These are phyloP conservation scores for Quercus robur DNA, from an alignment of 306 rosid genomes.

Conservation along the genomic window DNA sequence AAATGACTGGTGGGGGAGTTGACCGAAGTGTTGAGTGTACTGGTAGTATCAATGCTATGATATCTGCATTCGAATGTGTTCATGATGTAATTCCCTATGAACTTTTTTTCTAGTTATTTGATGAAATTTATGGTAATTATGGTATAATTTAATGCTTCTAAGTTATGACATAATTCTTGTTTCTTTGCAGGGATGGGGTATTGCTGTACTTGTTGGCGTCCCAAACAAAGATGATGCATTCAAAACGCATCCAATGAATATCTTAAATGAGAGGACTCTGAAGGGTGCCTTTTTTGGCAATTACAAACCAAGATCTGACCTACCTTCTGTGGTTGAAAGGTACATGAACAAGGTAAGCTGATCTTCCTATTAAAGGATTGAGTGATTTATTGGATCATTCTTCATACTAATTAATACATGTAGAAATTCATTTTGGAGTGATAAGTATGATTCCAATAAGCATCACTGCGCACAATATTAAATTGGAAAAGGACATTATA, in stretches of 20 bases:
- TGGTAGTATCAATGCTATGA: constrained; percentile 79
- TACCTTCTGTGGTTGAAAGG: constrained; percentile 68
- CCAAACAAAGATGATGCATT: constrained; percentile 81
- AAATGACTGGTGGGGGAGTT: constrained; percentile 82
- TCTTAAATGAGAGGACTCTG: constrained; percentile 74
- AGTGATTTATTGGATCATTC: no score
- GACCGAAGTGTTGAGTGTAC: constrained; percentile 85
- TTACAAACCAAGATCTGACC: constrained; percentile 76
- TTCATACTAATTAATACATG: no score
- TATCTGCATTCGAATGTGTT: constrained; percentile 86
- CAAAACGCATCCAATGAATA: constrained; percentile 70
- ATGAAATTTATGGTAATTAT: no score
- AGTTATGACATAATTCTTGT: neutral
- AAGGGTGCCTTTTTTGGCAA: constrained; percentile 91
- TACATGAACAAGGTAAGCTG: constrained; percentile 54
- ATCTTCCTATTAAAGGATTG: neutral
- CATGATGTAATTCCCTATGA: constrained; percentile 46
- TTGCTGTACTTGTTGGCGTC: constrained; percentile 89
- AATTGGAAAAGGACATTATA: no score
- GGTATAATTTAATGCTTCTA: neutral
- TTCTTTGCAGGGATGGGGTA: constrained; percentile 76
- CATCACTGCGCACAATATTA: no score
- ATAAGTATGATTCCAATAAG: no score
- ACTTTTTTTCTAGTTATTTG: neutral
- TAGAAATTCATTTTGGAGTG: neutral